Conservation (phyloP, 2,329 filamentous ascomycete species). For the Coleophoma crateriformis region DNA sequence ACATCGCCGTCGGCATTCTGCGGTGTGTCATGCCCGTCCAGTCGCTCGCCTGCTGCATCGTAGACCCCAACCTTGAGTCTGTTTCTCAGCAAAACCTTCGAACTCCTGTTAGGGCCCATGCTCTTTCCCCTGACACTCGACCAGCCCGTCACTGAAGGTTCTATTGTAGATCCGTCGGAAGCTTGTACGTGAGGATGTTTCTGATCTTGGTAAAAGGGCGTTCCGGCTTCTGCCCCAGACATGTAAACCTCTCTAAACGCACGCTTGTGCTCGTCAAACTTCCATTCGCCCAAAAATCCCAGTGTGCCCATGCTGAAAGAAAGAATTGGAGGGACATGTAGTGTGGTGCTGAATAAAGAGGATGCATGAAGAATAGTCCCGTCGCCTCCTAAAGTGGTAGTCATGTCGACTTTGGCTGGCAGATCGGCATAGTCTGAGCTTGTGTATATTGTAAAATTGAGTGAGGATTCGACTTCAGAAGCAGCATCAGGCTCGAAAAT, state of each 20-base stretch:
- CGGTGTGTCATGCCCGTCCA: constrained; percentile 33
- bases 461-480: constrained; percentile 58
- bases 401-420: constrained; percentile 78
- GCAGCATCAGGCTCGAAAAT: constrained; percentile 79
- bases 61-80: constrained; percentile 83
- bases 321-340: constrained; percentile 80
- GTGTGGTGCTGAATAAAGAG: constrained; percentile 77
- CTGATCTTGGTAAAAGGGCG: constrained; percentile 20
- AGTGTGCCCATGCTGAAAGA: constrained; percentile 97
- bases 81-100: constrained; percentile 81
- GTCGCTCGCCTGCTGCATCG: constrained; percentile 57
- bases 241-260: constrained; percentile 93
- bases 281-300: constrained; percentile 95
- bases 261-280: constrained; percentile 85
- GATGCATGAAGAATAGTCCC: constrained; percentile 84
- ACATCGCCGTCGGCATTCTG: constrained; percentile 30
- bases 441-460: constrained; percentile 71
- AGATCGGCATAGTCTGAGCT: constrained; percentile 39
- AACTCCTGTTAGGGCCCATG: constrained; percentile 68
- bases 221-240: constrained; percentile 51
- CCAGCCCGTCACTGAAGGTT: constrained; percentile 50
- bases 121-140: constrained; percentile 72
- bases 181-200: constrained; percentile 21
- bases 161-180: constrained; percentile 6
- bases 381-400: constrained; percentile 88